Base-by-base conservation (phyloP, 805 yeast genomes). In the Starmerella sp. region DNA sequence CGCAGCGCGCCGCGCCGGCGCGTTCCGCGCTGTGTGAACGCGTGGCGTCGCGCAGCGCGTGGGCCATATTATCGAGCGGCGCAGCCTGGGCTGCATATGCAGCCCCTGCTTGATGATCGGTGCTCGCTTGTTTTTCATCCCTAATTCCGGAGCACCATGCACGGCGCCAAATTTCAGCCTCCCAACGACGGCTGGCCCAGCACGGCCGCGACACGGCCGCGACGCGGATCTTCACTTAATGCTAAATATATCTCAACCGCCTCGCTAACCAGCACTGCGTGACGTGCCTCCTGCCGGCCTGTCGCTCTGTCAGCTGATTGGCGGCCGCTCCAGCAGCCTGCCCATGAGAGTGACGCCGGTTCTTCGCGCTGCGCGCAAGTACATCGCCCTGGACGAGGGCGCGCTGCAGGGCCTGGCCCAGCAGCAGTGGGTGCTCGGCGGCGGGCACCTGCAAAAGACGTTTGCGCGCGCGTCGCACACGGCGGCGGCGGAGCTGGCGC, bases 391-490 rank as follows among this genome's bases (percentile, higher is more conserved):
- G 8, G 39, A 50, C 22, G 45, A 28, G 15, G 15, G 31, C 6
- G 48, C 41, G 8, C 36, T 52, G 28, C 43, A 32, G 8, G 30
- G 46, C 6, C 52, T 60, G 38, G 53, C 47, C 5, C 42, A 46
- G 8, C 37, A 47, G 2, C 46, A 43, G 9, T 63, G 65, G 65
- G 15, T 11, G 8, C 34, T 54, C 6, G 49, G 11, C 8, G 48
- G 49, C 17, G 54, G 54, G 15, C 46, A 41, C 13, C 51, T 63
- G 6, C 28, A 17, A 17, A 63, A 63, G 38, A 41, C 54, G 13
- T 58, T 54, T 43, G 56, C 55, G 28, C 54, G 59, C 51, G 52
- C 54, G 0, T 48, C 59, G 4, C 66, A 63, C 53, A 57, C 65
- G 11, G 57, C 46, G 0, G 65, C 65, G 11, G 65, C 61, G 1